Evolutionary conservation across 2,329 filamentous ascomycete genomes (phyloP), one percentile per base, ranked within the genome.

Genomic region (Hypomyces rosellus): DNA sequence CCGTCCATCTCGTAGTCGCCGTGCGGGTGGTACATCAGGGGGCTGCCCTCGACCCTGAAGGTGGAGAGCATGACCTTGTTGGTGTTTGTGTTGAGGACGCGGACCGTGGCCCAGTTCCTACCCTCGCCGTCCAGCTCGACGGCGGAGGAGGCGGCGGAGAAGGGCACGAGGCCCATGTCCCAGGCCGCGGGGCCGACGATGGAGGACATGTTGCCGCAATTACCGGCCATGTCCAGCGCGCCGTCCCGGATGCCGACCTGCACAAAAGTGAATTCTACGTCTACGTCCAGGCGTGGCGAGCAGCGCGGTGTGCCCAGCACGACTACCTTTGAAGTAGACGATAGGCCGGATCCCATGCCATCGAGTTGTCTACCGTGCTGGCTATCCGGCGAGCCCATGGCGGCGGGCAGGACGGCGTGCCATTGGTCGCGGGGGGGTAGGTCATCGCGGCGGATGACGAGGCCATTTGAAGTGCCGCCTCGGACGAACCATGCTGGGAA

Each of bases 131-230:
- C 63, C 22, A 33, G 30, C 44, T 63, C 53, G 11, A 56, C 50
- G 6, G 39, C 34, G 8, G 54, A 54, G 1, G 50, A 47, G 12
- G 48, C 25, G 20, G 33, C 34, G 1, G 16, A 39, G 14, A 40
- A 3, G 36, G 44, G 36, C 5, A 65, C 46, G 49, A 68, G 48
- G 11, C 63, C 65, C 52, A 58, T 55, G 45, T 69, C 66, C 61
- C 64, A 67, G 3, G 61, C 61, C 40, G 60, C 58, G 0, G 86
- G 85, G 0, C 85, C 86, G 42, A 89, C 76, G 0, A 81, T 76
- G 38, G 78, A 75, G 5, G 74, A 80, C 82, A 89, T 85, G 63
- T 89, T 89, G n/a, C 86, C 86, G 61, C 85, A 89, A 58, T 88
- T 89, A 20, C 84, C 81, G 0, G 82, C 80, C 59, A 80, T 76